Base-by-base conservation (phyloP, 2,329 filamentous ascomycete species). In the Rhinocladiella similis region DNA sequence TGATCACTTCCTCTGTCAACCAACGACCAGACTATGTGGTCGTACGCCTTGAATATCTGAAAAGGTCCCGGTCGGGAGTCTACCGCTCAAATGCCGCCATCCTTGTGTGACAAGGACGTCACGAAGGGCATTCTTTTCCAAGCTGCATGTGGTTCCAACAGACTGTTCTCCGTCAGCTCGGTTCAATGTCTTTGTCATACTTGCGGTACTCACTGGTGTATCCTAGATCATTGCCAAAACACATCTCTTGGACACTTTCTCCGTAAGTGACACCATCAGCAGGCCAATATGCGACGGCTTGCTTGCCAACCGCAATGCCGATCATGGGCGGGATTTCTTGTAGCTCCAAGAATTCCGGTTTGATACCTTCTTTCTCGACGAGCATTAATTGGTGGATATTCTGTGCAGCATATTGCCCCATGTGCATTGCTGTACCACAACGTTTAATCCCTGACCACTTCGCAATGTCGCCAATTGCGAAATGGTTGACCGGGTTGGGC, bases 371-470 rank as follows among this genome's bases (percentile, higher is more conserved):
- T 3, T 43, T 18, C 18, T 59, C 35, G 16, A 74, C 67, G 43
- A 83, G 69, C 67, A 89, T 83, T 20, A 78, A 73, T 71, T 87
- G 82, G 72, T 89, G 81, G 52, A 88, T 80, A 68, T 92, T 92
- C 51, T 80, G 72, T 5, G 84, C 88, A 2, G 82, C 82, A 59
- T 81, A 78, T 66, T 85, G 82, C 36, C 88, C 89, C 77, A 86
- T 85, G 67, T 88, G 83, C 81, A 92, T 89, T 33, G 89, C 89
- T 14, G 79, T 83, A 20, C 89, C 89, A 65, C 86, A 90, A 43
- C 89, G 86, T 76, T 91, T 92, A 74, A 93, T 91, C 42, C 88
- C 89, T 0, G 86, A 82, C 89, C 89, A 92, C 47, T 77, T 75
- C 29, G 81, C 82, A 14, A 89, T 75, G 67, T 93, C 89, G 14